Base-by-base conservation (phyloP, 2,329 filamentous ascomycete genomes). In the Aspergillus ochraceoroseus region DNA sequence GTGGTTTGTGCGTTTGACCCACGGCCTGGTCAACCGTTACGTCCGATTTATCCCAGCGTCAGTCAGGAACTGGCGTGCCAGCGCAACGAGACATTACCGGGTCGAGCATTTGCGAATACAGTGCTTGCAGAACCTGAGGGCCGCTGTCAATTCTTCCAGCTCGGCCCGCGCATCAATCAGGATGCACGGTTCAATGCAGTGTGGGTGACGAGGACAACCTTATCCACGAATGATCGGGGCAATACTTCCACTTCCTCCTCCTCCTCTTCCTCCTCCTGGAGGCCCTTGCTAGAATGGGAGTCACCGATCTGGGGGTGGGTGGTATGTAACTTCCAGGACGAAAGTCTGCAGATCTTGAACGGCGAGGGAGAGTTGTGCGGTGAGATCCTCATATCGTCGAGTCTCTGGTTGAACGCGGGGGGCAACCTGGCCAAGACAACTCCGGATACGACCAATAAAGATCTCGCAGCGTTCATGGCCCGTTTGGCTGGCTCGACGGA, bases 1-100 rank as follows among this genome's bases (percentile, higher is more conserved):
- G 53, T 54, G 7, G 35, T 70, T 14, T 30, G 48, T 7, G 57
- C 57, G 12, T 58, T 68, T n/a, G n/a, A n/a, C n/a, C n/a, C n/a
- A n/a, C n/a, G n/a, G n/a, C n/a, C n/a, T n/a, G n/a, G n/a, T n/a
- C n/a, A n/a, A n/a, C n/a, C n/a, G n/a, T n/a, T n/a, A n/a, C n/a
- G n/a, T n/a, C n/a, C n/a, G n/a, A n/a, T n/a, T n/a, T n/a, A n/a
- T n/a, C n/a, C n/a, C n/a, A n/a, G n/a, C n/a, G n/a, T n/a, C n/a
- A n/a, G n/a, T n/a, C n/a, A 44, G 25, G 15, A 9, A 25, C 13
- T 25, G 22, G 22, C 22, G 22, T 6, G 17, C 20, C 20, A 44
- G n/a, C n/a, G n/a, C n/a, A n/a, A n/a, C n/a, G n/a, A n/a, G n/a
- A n/a, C n/a, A n/a, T n/a, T n/a, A n/a, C 29, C 29, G 29, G 14